Base-by-base conservation (phyloP, 345 rosid species). In the Abelmoschus esculentus region DNA sequence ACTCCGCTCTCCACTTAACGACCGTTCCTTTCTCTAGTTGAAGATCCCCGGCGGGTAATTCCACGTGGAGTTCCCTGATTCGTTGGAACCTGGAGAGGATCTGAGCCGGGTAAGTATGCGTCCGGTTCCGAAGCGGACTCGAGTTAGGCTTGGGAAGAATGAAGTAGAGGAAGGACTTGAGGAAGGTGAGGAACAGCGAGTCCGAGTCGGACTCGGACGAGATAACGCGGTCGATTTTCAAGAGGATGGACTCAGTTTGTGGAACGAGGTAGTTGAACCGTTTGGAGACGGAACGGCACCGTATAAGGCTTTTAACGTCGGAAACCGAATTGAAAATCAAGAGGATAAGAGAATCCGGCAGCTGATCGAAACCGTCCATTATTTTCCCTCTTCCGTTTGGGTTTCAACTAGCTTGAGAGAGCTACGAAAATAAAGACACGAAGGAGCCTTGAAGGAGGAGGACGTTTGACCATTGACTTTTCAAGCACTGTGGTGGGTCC, bases 181-280 rank as follows among this genome's bases (percentile, higher is more conserved):
- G 26, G 26, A 84, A 38, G 67, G 70, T 11, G 61, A 76, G 61
- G 70, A 81, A 8, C 56, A 52, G 40, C 17, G 85, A 72, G 52
- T 69, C 76, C 61, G 71, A 53, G 67, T 75, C 78, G 0, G 83
- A 73, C 17, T 79, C 77, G 42, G 77, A 54, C 11, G 87, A 79
- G 69, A 84, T 78, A 74, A 84, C 86, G 28, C 77, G 70, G 71
- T 86, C 86, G 67, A 86, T 87, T 14, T 65, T 73, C 61, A 86
- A 77, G 15, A 72, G 70, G 57, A 86, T 78, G 19, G 81, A 76
- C 4, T 84, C 82, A 10, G 83, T 74, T 52, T 81, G 77, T 0
- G 81, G 80, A 34, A 81, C 87, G 34, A 86, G 85, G 3, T 74
- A 61, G 78, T 74, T 68, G 84, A 86, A 84, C 8, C 86, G 81